Percentiles rank a stretch among this genome's conserved stretches.
Evolutionary conservation across 108 stramenopile species (phyloP).

Genomic region (Bacterosira constricta): DNA sequence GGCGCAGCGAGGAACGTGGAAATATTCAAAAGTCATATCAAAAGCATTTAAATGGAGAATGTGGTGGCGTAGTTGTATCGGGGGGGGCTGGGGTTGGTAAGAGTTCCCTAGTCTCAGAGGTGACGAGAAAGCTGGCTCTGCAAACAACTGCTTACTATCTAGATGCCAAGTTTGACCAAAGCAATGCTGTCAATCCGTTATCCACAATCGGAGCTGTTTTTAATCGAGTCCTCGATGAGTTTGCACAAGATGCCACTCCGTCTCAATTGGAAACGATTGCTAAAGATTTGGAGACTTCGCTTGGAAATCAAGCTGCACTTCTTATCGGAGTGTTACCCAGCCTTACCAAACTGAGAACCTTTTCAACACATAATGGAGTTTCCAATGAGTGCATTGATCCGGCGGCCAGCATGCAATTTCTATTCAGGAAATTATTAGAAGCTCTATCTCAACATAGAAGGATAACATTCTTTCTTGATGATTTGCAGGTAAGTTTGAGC

Average conservation of each 20-base stretch:
- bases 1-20: conserved; percentile 19
- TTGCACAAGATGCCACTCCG: conserved; percentile 5
- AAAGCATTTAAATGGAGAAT: background rate
- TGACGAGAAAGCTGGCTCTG: background rate
- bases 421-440: conserved; percentile 9
- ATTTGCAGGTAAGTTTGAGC: too few relatives aligned
- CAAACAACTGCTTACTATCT: conserved; percentile 10
- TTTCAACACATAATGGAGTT: too few relatives aligned
- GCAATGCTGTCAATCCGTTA: conserved; percentile 13
- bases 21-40: conserved; percentile 14
- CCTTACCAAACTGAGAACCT: conserved; percentile 16
- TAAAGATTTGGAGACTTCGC: background rate
- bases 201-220: conserved; percentile 16
- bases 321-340: conserved; percentile 14
- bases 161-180: conserved; percentile 33
- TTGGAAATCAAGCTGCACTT: conserved; percentile 3
- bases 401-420: conserved; percentile 12
- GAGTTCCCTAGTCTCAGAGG: conserved; percentile 18
- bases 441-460: conserved; percentile 2
- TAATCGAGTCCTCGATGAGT: conserved; percentile 10
- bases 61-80: conserved; percentile 11
- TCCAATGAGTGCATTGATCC: conserved; percentile 9
- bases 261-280: background rate
- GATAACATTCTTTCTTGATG: conserved; percentile 18
- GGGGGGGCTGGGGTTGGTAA: conserved; percentile 34